These are phyloP conservation scores for Boletus subparvulus DNA, from an alignment of 768 basidiomycete genomes.

Conservation along the genomic window DNA sequence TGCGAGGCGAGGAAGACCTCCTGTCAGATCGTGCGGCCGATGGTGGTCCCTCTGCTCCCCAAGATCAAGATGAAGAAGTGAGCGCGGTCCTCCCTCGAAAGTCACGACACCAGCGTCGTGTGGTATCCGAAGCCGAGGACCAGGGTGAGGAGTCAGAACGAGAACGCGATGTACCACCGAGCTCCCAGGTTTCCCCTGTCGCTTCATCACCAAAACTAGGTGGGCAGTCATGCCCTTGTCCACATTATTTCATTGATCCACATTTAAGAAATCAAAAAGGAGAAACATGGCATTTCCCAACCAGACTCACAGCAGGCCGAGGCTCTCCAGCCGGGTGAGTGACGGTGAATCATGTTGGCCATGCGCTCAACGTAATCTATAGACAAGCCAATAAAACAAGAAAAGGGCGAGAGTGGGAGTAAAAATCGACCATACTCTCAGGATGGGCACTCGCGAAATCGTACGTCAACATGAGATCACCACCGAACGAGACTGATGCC, in stretches of 20 bases:
- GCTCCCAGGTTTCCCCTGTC: neutral
- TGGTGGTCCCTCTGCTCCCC: neutral
- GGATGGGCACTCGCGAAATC: neutral
- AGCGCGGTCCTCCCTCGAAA: neutral
- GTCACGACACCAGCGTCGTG: slow-evolving; percentile 5
- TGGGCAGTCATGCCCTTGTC: neutral
- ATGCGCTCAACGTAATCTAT: neutral
- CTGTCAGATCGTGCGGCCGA: slow-evolving; percentile 8
- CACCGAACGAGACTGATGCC: neutral
- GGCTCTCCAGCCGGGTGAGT: slow-evolving; percentile 5
- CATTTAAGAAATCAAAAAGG: slow-evolving; percentile 1
- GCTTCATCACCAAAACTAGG: slow-evolving; percentile 10
- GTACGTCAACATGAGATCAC: slow-evolving; percentile 9
- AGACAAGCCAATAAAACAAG: slow-evolving; percentile 21
- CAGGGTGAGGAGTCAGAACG: slow-evolving; percentile 3
- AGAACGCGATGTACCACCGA: neutral
- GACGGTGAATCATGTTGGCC: neutral
- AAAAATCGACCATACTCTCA: too few relatives aligned
- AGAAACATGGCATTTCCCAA: neutral
- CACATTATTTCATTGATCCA: neutral
- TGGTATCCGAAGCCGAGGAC: slow-evolving; percentile 11
- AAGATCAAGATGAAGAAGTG: slow-evolving; percentile 9
- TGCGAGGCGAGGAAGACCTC: neutral
- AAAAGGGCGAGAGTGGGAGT: slow-evolving; percentile 4
- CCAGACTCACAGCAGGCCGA: neutral